phyloP scores from a whole-genome alignment of 78 protist genomes.

The Polysphondylium violaceum region DNA sequence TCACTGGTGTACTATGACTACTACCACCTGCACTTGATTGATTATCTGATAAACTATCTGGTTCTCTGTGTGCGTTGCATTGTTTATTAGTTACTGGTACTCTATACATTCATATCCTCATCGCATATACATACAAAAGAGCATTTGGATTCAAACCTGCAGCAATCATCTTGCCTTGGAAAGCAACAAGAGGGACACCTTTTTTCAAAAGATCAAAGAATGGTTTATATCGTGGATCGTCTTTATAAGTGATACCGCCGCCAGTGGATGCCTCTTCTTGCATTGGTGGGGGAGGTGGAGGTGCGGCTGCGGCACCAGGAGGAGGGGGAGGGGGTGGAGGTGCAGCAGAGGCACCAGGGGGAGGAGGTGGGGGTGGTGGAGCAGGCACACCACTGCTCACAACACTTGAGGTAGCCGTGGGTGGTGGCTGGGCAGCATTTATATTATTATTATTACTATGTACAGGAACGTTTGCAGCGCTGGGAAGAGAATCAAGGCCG shows the following conservation, averaged over 20 bases:
- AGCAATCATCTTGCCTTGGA: slow-evolving; percentile 47
- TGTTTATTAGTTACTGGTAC: no score
- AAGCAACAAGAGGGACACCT: slow-evolving; percentile 46
- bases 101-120: no score
- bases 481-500: slow-evolving; percentile 64
- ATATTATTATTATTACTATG: slow-evolving; percentile 1
- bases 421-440: slow-evolving; percentile 3
- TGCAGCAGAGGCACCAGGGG: slow-evolving; percentile 25
- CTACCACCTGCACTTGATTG: not conserved
- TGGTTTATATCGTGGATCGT: slow-evolving; percentile 65
- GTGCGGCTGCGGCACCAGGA: slow-evolving; percentile 7
- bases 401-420: not conserved
- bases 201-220: slow-evolving; percentile 4
- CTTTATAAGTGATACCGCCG: slow-evolving; percentile 13
- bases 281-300: slow-evolving; percentile 42
- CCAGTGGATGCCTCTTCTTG: not conserved
- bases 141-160: slow-evolving; percentile 54
- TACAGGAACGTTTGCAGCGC: slow-evolving; percentile 33
- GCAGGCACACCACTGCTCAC: not conserved
- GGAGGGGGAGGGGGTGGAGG: slow-evolving; percentile 67
- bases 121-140: not conserved
- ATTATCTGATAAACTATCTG: not conserved
- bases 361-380: slow-evolving; percentile 85
- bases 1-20: not conserved
- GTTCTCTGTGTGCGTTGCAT: no score